Evolutionary conservation across 2,329 filamentous ascomycete species (phyloP).

Genomic region (Diaporthe ampelina): DNA sequence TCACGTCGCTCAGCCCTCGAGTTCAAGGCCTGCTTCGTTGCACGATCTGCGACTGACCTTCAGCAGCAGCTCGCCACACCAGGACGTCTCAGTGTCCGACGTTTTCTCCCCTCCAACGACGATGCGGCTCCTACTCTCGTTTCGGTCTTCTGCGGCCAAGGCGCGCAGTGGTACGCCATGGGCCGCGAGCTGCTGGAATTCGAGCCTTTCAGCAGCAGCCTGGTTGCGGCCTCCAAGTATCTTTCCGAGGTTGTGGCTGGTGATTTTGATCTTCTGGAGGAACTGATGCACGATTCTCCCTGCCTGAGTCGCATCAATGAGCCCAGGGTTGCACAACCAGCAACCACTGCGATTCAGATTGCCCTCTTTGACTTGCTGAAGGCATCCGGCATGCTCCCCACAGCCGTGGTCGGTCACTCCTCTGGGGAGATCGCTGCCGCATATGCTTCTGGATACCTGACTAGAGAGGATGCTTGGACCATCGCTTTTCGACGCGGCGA

Average conservation of each 20-base stretch:
- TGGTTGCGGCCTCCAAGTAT: slow-evolving; percentile 48
- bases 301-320: slow-evolving; percentile 34
- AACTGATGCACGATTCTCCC: slow-evolving; percentile 33
- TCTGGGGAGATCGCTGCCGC: slow-evolving; percentile 63
- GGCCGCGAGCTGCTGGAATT: slow-evolving; percentile 52
- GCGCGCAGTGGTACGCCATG: slow-evolving; percentile 55
- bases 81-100: slow-evolving; percentile 15
- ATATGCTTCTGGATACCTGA: slow-evolving; percentile 55
- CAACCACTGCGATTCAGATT: slow-evolving; percentile 42
- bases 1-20: slow-evolving; percentile 60
- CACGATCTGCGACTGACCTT: slow-evolving; percentile 53
- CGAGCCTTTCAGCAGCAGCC: slow-evolving; percentile 46
- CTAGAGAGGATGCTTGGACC: slow-evolving; percentile 55
- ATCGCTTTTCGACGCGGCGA: slow-evolving; percentile 59
- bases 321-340: slow-evolving; percentile 39
- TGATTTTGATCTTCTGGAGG: slow-evolving; percentile 46
- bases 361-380: slow-evolving; percentile 47
- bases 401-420: slow-evolving; percentile 59
- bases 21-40: slow-evolving; percentile 58
- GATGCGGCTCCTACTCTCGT: slow-evolving; percentile 42
- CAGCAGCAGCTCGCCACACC: slow-evolving; percentile 40
- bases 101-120: slow-evolving; percentile 22
- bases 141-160: slow-evolving; percentile 54
- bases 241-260: slow-evolving; percentile 44
- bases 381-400: slow-evolving; percentile 32